A percentile compares a stretch with the other conserved stretches of the same genome.
Evolutionary conservation across 176 grass and related monocot species (phyloP).

Genomic region (Tillandsia leiboldiana): DNA sequence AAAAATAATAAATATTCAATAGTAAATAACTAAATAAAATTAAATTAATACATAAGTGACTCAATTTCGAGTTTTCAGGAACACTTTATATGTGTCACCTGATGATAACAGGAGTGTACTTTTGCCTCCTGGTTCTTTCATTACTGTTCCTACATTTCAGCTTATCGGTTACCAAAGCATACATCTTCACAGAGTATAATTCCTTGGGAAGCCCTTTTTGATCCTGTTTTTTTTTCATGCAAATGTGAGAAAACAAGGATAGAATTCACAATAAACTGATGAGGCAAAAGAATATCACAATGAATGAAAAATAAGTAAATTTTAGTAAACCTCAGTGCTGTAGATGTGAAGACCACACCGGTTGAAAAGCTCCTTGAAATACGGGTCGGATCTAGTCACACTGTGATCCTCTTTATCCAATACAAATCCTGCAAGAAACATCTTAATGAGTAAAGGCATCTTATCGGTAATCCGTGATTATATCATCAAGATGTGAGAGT

Average conservation of each 20-base stretch:
- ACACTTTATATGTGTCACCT: neutral
- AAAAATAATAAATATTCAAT: too few species aligned
- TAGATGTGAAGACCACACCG: constrained; percentile 74
- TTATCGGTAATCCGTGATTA: neutral
- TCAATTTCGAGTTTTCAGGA: too few species aligned
- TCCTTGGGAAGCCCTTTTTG: constrained; percentile 71
- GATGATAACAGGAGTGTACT: constrained; percentile 49
- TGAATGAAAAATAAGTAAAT: constrained; percentile 7
- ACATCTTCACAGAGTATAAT: constrained; percentile 95
- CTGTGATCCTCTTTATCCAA: constrained; percentile 95
- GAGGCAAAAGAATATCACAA: neutral
- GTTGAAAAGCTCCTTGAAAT: constrained; percentile 87
- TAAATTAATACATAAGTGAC: too few species aligned
- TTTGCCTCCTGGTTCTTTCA: constrained; percentile 45
- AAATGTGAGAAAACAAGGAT: neutral
- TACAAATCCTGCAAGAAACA: constrained; percentile 64
- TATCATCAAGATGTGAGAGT: neutral
- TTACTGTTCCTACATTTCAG: constrained; percentile 30
- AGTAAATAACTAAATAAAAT: too few species aligned
- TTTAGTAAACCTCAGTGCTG: constrained; percentile 41
- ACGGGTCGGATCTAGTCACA: constrained; percentile 81
- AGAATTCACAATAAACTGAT: too few species aligned
- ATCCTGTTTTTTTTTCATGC: constrained; percentile 50
- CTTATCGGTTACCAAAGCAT: constrained; percentile 63
- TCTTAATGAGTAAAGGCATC: neutral